These are phyloP conservation scores for Andrographis paniculata DNA, from an alignment of 305 asterid species.

Conservation along the genomic window DNA sequence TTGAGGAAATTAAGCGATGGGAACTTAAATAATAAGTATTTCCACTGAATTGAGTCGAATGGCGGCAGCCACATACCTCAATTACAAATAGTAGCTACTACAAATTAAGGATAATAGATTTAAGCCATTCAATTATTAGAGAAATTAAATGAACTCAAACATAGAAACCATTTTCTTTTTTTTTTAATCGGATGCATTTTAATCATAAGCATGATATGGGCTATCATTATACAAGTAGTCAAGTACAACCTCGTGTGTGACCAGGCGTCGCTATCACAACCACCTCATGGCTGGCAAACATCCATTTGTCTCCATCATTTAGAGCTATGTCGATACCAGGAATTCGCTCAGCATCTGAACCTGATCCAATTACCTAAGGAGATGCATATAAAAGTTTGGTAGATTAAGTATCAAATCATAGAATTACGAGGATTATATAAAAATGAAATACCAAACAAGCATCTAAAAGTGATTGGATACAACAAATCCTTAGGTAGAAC, in stretches of 20 bases:
- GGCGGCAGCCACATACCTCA: neutral
- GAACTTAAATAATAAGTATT: slow-evolving; percentile 4
- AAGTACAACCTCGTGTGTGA: slow-evolving; percentile 73
- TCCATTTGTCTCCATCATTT: slow-evolving; percentile 92
- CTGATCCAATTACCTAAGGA: slow-evolving; percentile 80
- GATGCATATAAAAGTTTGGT: neutral
- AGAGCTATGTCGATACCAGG: slow-evolving; percentile 92
- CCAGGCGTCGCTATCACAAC: slow-evolving; percentile 85
- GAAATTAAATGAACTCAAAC: slow-evolving; percentile 11
- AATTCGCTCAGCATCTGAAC: slow-evolving; percentile 69
- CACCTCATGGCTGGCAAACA: slow-evolving; percentile 97
- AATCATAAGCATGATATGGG: slow-evolving; percentile 8
- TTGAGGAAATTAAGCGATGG: too few species aligned
- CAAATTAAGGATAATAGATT: neutral
- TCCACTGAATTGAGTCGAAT: neutral
- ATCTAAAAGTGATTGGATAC: too few species aligned
- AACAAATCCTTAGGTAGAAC: too few species aligned
- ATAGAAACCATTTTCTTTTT: slow-evolving; percentile 11
- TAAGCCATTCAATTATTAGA: neutral
- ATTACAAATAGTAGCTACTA: neutral
- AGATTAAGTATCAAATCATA: too few species aligned
- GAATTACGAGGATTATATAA: too few species aligned
- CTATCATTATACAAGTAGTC: too few species aligned
- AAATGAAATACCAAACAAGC: too few species aligned
- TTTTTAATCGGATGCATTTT: slow-evolving; percentile 7